Evolutionary conservation across 2,329 filamentous ascomycete genomes (phyloP).

Genomic region (Apiospora aurea): DNA sequence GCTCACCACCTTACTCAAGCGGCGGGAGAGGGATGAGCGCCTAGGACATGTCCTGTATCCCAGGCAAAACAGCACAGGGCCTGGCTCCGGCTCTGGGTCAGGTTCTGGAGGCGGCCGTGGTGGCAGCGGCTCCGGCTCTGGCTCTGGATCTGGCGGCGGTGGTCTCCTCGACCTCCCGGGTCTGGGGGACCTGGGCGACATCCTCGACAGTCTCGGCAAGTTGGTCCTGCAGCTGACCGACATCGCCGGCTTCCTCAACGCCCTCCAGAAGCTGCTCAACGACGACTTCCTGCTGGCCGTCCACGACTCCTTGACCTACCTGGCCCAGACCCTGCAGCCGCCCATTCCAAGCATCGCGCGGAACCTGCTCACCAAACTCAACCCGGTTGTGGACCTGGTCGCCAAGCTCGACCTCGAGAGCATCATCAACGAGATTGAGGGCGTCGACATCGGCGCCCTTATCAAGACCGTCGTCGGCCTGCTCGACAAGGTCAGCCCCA

Average conservation of each 20-base stretch:
- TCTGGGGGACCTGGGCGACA: conserved; percentile 37
- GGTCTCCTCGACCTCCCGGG: conserved; percentile 35
- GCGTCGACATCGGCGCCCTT: conserved; percentile 43
- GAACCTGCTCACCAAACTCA: conserved; percentile 39
- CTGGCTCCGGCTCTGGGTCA: conserved; percentile 30
- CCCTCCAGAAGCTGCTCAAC: conserved; percentile 42
- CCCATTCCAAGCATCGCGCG: conserved; percentile 43
- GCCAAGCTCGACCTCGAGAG: conserved; percentile 39
- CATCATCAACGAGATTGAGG: conserved; percentile 39
- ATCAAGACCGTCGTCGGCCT: conserved; percentile 39
- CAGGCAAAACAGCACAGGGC: conserved; percentile 35
- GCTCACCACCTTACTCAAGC: conserved; percentile 49
- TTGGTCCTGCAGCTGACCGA: conserved; percentile 39
- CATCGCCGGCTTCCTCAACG: conserved; percentile 39
- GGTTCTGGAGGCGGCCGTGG: conserved; percentile 23
- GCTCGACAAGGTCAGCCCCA: conserved; percentile 27
- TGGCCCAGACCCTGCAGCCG: conserved; percentile 46
- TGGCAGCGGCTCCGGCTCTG: conserved; percentile 25
- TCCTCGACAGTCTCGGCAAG: conserved; percentile 35
- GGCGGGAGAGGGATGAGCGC: conserved; percentile 31
- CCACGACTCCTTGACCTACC: conserved; percentile 50
- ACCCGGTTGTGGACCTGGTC: conserved; percentile 38
- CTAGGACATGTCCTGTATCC: conserved; percentile 35
- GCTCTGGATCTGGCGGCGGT: conserved; percentile 27
- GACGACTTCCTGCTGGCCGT: conserved; percentile 49